These are phyloP conservation scores for Tricladium varicosporioides DNA, from an alignment of 2,329 filamentous ascomycete species.

Conservation along the genomic window DNA sequence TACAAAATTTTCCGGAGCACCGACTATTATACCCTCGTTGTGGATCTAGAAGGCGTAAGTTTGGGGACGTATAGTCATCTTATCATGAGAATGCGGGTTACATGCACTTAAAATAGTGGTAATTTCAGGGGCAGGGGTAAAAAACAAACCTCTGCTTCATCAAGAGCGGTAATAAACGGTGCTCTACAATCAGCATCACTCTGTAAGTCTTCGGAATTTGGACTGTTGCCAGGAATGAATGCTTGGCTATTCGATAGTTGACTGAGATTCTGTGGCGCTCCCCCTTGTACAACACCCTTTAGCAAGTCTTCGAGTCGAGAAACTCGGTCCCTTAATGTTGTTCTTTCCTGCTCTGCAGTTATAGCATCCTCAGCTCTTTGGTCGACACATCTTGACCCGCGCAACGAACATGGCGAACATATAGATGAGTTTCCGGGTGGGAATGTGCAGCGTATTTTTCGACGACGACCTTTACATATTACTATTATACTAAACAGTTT, in stretches of 20 bases:
- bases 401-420: slow-evolving; percentile 44
- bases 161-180: slow-evolving; percentile 1
- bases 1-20: neutral
- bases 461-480: slow-evolving; percentile 39
- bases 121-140: neutral
- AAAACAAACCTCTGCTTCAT: slow-evolving; percentile 1
- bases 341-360: neutral
- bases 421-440: slow-evolving; percentile 35
- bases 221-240: neutral
- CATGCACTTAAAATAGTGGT: no score
- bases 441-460: slow-evolving; percentile 46
- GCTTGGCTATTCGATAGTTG: neutral
- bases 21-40: no score
- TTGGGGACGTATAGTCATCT: no score
- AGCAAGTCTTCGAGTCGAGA: neutral
- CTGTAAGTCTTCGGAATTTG: neutral
- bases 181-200: neutral
- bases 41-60: no score
- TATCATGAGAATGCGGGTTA: no score
- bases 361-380: slow-evolving; percentile 30
- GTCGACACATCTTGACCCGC: slow-evolving; percentile 42
- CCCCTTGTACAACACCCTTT: neutral
- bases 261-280: neutral
- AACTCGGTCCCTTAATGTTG: slow-evolving; percentile 2
- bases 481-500: no score